phyloP scores from a whole-genome alignment of 1,284 basidiomycete species.

The Porodaedalea pini region DNA sequence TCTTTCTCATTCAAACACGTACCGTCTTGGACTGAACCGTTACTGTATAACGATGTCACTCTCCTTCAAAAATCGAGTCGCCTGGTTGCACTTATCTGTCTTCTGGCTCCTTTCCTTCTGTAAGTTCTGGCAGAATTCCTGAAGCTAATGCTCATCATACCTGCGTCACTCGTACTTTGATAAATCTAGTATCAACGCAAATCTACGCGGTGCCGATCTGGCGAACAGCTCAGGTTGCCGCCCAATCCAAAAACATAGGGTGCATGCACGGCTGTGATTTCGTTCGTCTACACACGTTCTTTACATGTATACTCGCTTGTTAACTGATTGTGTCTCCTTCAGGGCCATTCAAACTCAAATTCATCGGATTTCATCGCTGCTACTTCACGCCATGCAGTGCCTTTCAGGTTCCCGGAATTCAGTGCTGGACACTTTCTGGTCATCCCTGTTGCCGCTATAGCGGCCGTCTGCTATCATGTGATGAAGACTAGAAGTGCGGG shows the following conservation, averaged over 20 bases:
- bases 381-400: not conserved
- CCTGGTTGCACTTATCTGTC: not conserved
- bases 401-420: slow-evolving; percentile 7
- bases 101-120: not conserved
- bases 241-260: slow-evolving; percentile 12
- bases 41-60: not conserved
- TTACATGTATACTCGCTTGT: not conserved
- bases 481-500: slow-evolving; percentile 4
- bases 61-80: too few species aligned
- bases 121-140: too few species aligned
- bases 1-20: not conserved
- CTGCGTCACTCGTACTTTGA: not conserved
- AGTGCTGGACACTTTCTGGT: slow-evolving; percentile 16
- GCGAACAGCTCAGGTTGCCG: slow-evolving; percentile 9
- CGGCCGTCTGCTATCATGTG: slow-evolving; percentile 10
- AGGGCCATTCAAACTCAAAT: not conserved
- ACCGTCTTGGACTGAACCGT: not conserved
- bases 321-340: not conserved
- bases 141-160: too few species aligned
- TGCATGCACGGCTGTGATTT: slow-evolving; percentile 8
- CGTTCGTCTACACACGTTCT: not conserved
- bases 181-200: slow-evolving; percentile 1
- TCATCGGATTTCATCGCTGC: not conserved
- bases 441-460: slow-evolving; percentile 15
- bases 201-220: slow-evolving; percentile 10